Percentiles rank a stretch among this genome's conserved stretches.
Evolutionary conservation across 2,329 filamentous ascomycete genomes (phyloP).

Genomic region (Fusarium sublunatum): DNA sequence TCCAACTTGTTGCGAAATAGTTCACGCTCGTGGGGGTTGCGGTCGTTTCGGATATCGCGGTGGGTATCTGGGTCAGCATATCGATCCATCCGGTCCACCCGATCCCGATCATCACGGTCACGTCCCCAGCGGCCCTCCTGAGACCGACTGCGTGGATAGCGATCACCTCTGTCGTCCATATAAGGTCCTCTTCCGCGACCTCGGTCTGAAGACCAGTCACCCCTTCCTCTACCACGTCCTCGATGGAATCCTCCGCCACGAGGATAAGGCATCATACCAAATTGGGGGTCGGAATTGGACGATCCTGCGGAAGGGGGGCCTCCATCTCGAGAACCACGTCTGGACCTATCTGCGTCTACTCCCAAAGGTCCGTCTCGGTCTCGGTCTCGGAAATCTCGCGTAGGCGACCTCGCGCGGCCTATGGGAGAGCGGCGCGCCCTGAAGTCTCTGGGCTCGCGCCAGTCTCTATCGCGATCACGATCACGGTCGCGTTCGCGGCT

Average conservation of each 20-base stretch:
- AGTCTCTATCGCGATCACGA: conserved; percentile 63
- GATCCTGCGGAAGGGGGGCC: conserved; percentile 77
- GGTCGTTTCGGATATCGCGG: conserved; percentile 61
- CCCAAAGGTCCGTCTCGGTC: conserved; percentile 68
- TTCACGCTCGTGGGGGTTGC: conserved; percentile 60
- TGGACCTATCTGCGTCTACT: conserved; percentile 73
- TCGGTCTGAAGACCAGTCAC: conserved; percentile 57
- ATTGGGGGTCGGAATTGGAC: conserved; percentile 74
- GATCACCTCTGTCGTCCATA: conserved; percentile 67
- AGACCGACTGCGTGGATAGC: conserved; percentile 73
- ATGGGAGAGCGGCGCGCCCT: conserved; percentile 67
- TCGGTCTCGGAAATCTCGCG: conserved; percentile 72
- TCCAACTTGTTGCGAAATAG: conserved; percentile 63
- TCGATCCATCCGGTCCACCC: conserved; percentile 56
- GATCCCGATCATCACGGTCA: conserved; percentile 67
- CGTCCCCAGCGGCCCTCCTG: conserved; percentile 71
- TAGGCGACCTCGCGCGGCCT: conserved; percentile 71
- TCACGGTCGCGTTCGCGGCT: conserved; percentile 69
- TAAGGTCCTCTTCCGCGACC: conserved; percentile 68
- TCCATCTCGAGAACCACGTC: conserved; percentile 76
- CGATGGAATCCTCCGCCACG: conserved; percentile 67
- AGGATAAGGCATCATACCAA: conserved; percentile 62
- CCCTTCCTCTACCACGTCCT: conserved; percentile 63
- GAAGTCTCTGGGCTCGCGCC: conserved; percentile 56
- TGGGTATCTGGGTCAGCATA: conserved; percentile 55